Conservation (phyloP, 768 basidiomycete genomes). For the Amyloporia xantha region DNA sequence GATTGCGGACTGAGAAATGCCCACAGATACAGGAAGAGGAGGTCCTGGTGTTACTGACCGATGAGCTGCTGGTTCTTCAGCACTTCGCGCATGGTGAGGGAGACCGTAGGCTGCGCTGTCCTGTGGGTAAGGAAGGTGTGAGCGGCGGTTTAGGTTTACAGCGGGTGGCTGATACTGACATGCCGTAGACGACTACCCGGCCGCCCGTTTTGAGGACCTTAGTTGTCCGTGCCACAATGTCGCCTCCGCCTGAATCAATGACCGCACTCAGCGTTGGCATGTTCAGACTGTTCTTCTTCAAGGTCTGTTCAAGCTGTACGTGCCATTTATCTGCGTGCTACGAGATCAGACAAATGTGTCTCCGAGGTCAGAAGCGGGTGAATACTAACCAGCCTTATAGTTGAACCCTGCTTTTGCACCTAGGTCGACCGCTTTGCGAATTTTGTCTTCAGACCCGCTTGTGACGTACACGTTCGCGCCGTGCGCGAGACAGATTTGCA, state of each 20-base stretch:
- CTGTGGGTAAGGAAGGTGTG: constrained; percentile 30
- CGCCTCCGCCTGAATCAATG: constrained; percentile 42
- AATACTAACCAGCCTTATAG: constrained; percentile 57
- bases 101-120: constrained; percentile 53
- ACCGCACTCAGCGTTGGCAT: constrained; percentile 29
- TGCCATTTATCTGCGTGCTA: constrained; percentile 27
- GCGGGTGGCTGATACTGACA: constrained; percentile 20
- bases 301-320: constrained; percentile 24
- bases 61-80: constrained; percentile 67
- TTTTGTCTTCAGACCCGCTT: constrained; percentile 63
- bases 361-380: too few species aligned
- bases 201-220: constrained; percentile 32
- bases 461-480: constrained; percentile 83
- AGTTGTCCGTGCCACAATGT: constrained; percentile 28
- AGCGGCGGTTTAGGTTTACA: constrained; percentile 4
- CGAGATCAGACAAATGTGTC: background rate
- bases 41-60: constrained; percentile 40
- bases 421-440: constrained; percentile 53
- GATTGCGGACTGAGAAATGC: background rate
- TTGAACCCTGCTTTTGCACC: constrained; percentile 75
- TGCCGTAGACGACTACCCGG: constrained; percentile 33
- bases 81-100: constrained; percentile 74
- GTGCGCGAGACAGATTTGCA: constrained; percentile 69
- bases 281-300: constrained; percentile 15
- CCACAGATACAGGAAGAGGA: background rate